Conservation (phyloP, 2,329 filamentous ascomycete genomes). For the Apiospora malaysiana region DNA sequence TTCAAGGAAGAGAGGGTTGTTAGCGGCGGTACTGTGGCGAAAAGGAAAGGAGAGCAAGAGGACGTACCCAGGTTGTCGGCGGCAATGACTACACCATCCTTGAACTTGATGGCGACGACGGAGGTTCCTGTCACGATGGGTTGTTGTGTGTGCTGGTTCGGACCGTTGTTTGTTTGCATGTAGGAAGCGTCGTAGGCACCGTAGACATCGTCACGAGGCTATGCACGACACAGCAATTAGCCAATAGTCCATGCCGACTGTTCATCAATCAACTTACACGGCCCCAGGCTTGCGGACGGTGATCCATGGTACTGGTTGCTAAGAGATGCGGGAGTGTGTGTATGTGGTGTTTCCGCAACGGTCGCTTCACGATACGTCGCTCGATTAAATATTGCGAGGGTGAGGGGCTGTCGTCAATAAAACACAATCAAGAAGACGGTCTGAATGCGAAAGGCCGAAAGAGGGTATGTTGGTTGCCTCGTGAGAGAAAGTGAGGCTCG, state of each 20-base stretch:
- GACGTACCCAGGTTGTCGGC: slow-evolving; percentile 89
- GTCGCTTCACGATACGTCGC: background rate
- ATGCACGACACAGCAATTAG: slow-evolving; percentile 21
- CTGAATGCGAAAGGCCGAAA: background rate
- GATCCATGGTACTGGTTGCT: slow-evolving; percentile 61
- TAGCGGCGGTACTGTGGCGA: slow-evolving; percentile 18
- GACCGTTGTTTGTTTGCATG: slow-evolving; percentile 68
- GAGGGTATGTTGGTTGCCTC: background rate
- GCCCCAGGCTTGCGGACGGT: slow-evolving; percentile 75
- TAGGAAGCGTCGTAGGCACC: slow-evolving; percentile 90
- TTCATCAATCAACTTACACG: slow-evolving; percentile 59
- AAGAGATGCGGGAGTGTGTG: slow-evolving; percentile 2
- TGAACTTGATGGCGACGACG: slow-evolving; percentile 93
- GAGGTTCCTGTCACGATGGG: slow-evolving; percentile 97
- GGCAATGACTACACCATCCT: slow-evolving; percentile 93
- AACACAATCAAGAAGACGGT: background rate
- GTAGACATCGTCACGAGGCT: slow-evolving; percentile 98
- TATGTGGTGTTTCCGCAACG: background rate
- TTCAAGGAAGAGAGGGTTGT: background rate
- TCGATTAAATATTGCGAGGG: background rate
- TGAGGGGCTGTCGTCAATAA: background rate
- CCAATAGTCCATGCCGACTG: slow-evolving; percentile 13
- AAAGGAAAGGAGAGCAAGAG: slow-evolving; percentile 19
- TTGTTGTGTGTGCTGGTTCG: slow-evolving; percentile 86
- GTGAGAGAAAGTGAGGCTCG: background rate